Percentiles rank a stretch among this genome's conserved stretches.
phyloP scores from a whole-genome alignment of 495 filamentous ascomycete genomes.

The Lepidopterella palustris region DNA sequence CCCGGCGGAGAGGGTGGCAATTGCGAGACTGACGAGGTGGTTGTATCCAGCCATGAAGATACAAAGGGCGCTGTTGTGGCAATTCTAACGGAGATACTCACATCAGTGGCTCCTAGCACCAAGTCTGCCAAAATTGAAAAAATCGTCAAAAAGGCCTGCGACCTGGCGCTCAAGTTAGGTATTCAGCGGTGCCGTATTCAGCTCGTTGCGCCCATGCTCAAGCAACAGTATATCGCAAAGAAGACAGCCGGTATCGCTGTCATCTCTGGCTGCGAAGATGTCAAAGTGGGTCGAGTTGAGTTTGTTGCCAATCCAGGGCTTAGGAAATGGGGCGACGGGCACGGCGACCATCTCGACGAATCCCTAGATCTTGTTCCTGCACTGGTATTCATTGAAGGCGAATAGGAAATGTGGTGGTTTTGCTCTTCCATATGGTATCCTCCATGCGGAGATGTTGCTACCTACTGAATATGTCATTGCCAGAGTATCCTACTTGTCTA shows the following conservation, averaged over 20 bases:
- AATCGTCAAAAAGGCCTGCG: conserved; percentile 5
- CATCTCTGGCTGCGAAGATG: conserved; percentile 7
- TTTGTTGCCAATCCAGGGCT: conserved; percentile 14
- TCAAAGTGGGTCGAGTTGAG: conserved; percentile 2
- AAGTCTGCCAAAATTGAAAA: not conserved
- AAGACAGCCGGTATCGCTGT: not conserved
- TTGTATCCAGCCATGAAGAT: not conserved
- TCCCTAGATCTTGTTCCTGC: conserved; percentile 4
- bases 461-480: too few species aligned
- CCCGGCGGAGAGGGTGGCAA: not conserved
- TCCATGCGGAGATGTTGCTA: too few species aligned
- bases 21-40: not conserved
- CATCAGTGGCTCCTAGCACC: not conserved
- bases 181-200: conserved; percentile 14
- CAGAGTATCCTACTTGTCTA: too few species aligned
- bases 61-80: not conserved
- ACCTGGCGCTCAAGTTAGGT: conserved; percentile 3
- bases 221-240: not conserved
- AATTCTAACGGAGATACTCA: not conserved
- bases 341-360: conserved; percentile 3
- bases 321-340: conserved; percentile 13
- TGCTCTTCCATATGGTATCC: not conserved
- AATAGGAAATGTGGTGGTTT: not conserved
- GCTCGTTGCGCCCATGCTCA: conserved; percentile 1
- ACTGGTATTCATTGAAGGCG: conserved; percentile 2